These are phyloP conservation scores for Epichloe sibirici DNA, from an alignment of 2,329 filamentous ascomycete genomes.

Conservation along the genomic window DNA sequence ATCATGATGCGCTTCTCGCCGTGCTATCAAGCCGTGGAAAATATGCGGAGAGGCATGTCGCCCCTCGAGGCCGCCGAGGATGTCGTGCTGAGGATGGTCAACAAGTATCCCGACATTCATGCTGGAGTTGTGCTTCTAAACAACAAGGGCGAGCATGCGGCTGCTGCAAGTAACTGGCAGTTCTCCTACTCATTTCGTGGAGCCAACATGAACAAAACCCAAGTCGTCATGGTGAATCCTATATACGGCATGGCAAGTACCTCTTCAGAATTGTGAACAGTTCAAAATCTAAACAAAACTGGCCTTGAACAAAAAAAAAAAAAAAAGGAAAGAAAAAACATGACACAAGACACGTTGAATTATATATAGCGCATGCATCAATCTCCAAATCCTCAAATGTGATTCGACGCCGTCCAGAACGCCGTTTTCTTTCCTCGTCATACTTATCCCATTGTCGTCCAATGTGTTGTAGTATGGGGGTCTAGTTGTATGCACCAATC, in stretches of 20 bases:
- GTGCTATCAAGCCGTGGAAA: slow-evolving; percentile 46
- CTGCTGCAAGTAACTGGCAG: slow-evolving; percentile 39
- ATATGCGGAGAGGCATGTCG: slow-evolving; percentile 33
- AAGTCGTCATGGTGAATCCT: slow-evolving; percentile 28
- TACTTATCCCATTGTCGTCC: neutral
- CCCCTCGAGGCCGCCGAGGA: slow-evolving; percentile 38
- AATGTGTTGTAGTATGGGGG: neutral
- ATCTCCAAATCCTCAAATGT: neutral
- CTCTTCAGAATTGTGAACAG: neutral
- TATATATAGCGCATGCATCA: too few relatives aligned
- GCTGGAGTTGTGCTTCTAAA: slow-evolving; percentile 41
- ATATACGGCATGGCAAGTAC: neutral
- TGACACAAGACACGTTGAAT: too few relatives aligned
- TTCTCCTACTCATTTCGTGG: slow-evolving; percentile 42
- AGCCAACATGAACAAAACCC: slow-evolving; percentile 31
- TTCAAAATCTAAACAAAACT: neutral
- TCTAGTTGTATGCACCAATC: neutral
- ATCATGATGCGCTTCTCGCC: slow-evolving; percentile 46
- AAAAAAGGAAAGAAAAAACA: neutral
- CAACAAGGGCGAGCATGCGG: slow-evolving; percentile 35
- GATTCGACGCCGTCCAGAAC: neutral
- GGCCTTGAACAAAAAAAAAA: neutral
- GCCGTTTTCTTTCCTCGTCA: neutral
- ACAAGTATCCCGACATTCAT: slow-evolving; percentile 31
- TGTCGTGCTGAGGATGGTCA: slow-evolving; percentile 35